Evolutionary conservation across 2,329 filamentous ascomycete species (phyloP).

Genomic region (Ophiostoma pallidulum): DNA sequence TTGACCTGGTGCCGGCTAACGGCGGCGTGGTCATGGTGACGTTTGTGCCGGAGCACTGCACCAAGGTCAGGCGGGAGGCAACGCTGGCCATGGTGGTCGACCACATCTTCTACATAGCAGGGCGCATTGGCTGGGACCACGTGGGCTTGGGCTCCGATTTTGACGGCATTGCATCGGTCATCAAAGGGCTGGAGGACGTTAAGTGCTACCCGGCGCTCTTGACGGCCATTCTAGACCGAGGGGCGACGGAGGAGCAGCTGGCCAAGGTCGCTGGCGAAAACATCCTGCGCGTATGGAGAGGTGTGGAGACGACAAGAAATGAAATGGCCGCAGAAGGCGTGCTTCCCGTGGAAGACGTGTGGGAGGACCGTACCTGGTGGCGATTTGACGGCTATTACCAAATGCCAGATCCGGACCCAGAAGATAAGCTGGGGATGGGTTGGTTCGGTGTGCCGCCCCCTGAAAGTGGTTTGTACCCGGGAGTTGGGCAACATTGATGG

Average conservation of each 20-base stretch:
- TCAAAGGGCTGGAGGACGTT: conserved; percentile 71
- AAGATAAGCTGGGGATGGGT: conserved; percentile 24
- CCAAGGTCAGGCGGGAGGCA: conserved; percentile 29
- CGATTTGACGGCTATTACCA: conserved; percentile 25
- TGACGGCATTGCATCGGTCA: conserved; percentile 61
- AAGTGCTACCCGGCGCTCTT: conserved; percentile 28
- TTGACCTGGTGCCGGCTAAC: conserved; percentile 62
- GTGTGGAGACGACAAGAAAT: conserved; percentile 20
- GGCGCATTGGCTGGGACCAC: conserved; percentile 73
- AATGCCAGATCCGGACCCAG: conserved; percentile 26
- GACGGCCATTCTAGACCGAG: conserved; percentile 49
- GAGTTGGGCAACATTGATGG: no score
- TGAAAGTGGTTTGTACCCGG: background rate
- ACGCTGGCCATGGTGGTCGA: conserved; percentile 27
- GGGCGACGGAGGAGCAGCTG: conserved; percentile 63
- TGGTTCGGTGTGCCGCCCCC: conserved; percentile 5
- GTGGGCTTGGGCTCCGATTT: conserved; percentile 86
- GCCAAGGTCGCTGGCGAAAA: conserved; percentile 72
- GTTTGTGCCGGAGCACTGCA: conserved; percentile 70
- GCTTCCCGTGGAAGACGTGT: conserved; percentile 27
- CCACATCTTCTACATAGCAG: conserved; percentile 74
- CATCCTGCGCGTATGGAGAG: conserved; percentile 66
- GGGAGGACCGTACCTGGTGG: conserved; percentile 26
- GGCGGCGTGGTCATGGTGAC: conserved; percentile 84
- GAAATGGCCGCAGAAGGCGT: conserved; percentile 24